Conservation (phyloP, 2,329 filamentous ascomycete genomes). For the Ophiosphaerella korrae region DNA sequence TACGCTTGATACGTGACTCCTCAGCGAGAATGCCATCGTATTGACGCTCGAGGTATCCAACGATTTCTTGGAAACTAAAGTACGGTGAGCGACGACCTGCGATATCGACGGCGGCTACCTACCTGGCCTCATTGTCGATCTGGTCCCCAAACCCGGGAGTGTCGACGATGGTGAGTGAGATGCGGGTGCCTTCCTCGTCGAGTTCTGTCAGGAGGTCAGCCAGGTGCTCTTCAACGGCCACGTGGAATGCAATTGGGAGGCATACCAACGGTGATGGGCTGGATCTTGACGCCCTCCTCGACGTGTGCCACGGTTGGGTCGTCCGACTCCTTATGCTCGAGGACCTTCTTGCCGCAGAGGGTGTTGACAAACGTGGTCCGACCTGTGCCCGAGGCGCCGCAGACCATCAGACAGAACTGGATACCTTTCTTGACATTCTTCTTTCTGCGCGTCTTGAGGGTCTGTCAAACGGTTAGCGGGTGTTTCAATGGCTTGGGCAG, state of each 20-base stretch:
- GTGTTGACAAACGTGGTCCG: slow-evolving; percentile 99
- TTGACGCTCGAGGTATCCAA: slow-evolving; percentile 97
- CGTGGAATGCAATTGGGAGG: slow-evolving; percentile 1
- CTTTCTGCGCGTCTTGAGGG: slow-evolving; percentile 92
- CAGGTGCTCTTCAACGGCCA: neutral
- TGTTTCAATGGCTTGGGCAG: slow-evolving; percentile 18
- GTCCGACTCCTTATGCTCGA: slow-evolving; percentile 89
- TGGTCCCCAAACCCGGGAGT: slow-evolving; percentile 98
- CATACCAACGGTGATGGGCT: slow-evolving; percentile 95
- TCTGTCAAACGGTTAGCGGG: slow-evolving; percentile 39
- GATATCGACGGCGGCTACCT: slow-evolving; percentile 36
- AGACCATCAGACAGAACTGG: slow-evolving; percentile 99
- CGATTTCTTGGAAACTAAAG: slow-evolving; percentile 92
- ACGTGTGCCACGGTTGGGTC: slow-evolving; percentile 86
- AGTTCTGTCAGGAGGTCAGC: slow-evolving; percentile 61
- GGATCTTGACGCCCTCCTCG: slow-evolving; percentile 97
- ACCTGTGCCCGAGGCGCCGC: slow-evolving; percentile 96
- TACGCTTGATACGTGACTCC: slow-evolving; percentile 99
- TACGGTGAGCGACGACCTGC: slow-evolving; percentile 18
- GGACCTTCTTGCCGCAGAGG: slow-evolving; percentile 91
- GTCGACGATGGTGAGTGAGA: slow-evolving; percentile 97
- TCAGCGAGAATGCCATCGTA: slow-evolving; percentile 99
- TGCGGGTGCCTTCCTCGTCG: slow-evolving; percentile 97
- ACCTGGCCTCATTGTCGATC: slow-evolving; percentile 99
- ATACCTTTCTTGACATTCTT: slow-evolving; percentile 99